Conservation (phyloP, 345 rosid species). For the Murraya koenigii region DNA sequence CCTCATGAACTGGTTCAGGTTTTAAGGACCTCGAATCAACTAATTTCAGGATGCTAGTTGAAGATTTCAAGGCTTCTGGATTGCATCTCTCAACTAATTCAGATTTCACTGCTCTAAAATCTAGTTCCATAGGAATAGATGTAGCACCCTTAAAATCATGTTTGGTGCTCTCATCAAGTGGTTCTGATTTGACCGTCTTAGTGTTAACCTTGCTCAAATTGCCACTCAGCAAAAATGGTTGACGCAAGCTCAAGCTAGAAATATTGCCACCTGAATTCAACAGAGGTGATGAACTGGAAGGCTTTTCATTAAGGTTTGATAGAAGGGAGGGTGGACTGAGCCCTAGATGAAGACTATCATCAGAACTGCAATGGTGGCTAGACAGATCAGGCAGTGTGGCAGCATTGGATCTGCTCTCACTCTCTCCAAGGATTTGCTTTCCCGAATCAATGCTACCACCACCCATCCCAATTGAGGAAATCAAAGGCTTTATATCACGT, state of each 20-base stretch:
- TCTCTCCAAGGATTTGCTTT: constrained; percentile 23
- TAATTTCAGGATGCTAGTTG: constrained; percentile 24
- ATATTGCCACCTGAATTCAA: constrained; percentile 13
- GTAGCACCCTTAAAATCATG: constrained; percentile 21
- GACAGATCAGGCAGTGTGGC: constrained; percentile 20
- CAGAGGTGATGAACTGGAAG: constrained; percentile 28
- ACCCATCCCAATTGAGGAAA: constrained; percentile 15
- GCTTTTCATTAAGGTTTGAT: constrained; percentile 20
- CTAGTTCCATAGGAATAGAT: constrained; percentile 12
- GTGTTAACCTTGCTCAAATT: constrained; percentile 23
- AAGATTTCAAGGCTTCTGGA: constrained; percentile 18
- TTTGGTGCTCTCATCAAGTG: constrained; percentile 41
- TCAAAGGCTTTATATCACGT: constrained; percentile 31
- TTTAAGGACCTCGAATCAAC: constrained; percentile 39
- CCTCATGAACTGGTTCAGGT: constrained; percentile 45
- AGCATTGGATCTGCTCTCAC: constrained; percentile 18
- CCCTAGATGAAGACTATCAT: constrained; percentile 54
- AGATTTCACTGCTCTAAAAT: constrained; percentile 33
- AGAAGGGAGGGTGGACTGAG: constrained; percentile 36
- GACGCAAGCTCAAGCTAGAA: constrained; percentile 19
- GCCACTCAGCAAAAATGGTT: constrained; percentile 18
- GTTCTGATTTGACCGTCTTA: constrained; percentile 57
- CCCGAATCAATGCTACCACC: constrained; percentile 21
- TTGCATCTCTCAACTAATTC: constrained; percentile 39
- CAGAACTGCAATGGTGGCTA: constrained; percentile 19